Evolutionary conservation across 176 grass and related monocot species (phyloP), one percentile per base, ranked within the genome.

Genomic region (Ananas comosus): DNA sequence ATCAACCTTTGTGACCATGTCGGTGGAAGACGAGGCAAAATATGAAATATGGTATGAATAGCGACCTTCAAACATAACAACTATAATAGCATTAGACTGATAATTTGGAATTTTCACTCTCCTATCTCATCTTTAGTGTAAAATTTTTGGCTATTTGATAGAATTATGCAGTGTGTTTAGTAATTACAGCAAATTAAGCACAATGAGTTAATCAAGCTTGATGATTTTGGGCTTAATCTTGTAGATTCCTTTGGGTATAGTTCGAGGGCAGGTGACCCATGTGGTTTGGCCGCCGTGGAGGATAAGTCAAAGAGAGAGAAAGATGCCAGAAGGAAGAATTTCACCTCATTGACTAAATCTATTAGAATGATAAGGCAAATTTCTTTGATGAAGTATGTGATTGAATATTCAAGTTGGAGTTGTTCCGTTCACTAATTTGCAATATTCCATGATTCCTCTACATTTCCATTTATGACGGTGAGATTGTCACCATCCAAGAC

Each of bases 181-280:
- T 17, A 17, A 17, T 16, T 18, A 19, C 19, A 2, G 54, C 14
- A 6, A 59, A 9, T 59, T 14, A 59, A 59, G 6, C 14, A 59
- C 54, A 59, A 9, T 9, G 19, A 14, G 6, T 59, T 59, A 59
- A 9, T 59, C 14, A 17, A 18, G 42, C 10, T 29, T 68, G 1
- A 69, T 49, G 12, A 78, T 22, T 48, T 74, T 33, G 83, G 53
- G 16, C 58, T 50, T 48, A 22, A 22, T 72, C 48, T 42, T 83
- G 70, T 76, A 96, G 83, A 71, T 91, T 85, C 86, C 88, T 73
- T 63, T 91, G 48, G 88, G 86, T 76, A 51, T 96, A 78, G 72
- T 85, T 73, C 67, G 57, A 27, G 83, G 88, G 23, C 85, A 65
- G 81, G 70, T 87, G 67, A 89, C 86, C 10, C 83, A 87, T 51